Conservation (phyloP, 805 yeast genomes). For the Candida xiaguanensis region DNA sequence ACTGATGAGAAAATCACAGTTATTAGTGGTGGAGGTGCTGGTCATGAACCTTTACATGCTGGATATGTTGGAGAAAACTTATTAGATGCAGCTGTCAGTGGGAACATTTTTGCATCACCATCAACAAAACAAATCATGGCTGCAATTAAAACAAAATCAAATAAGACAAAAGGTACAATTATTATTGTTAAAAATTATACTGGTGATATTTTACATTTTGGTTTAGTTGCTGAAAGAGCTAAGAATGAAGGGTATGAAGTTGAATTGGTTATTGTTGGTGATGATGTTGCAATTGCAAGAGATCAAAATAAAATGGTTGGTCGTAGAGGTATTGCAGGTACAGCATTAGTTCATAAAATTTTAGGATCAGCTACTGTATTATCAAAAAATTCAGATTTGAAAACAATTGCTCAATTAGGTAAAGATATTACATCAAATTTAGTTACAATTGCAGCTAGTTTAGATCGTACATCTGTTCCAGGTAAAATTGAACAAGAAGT, state of each 20-base stretch:
- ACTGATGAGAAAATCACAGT: slow-evolving; percentile 58
- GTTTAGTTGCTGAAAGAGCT: slow-evolving; percentile 86
- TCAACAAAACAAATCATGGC: slow-evolving; percentile 82
- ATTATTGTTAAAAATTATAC: slow-evolving; percentile 89
- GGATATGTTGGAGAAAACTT: slow-evolving; percentile 86
- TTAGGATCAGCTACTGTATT: slow-evolving; percentile 59
- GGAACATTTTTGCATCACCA: slow-evolving; percentile 92
- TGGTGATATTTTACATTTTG: slow-evolving; percentile 91
- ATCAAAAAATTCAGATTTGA: slow-evolving; percentile 25
- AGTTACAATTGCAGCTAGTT: slow-evolving; percentile 85
- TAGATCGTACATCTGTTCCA: slow-evolving; percentile 89
- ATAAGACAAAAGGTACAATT: slow-evolving; percentile 59
- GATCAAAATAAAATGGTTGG: slow-evolving; percentile 89
- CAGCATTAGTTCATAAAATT: slow-evolving; percentile 79
- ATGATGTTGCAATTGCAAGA: slow-evolving; percentile 93
- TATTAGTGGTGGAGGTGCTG: slow-evolving; percentile 91
- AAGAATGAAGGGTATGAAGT: slow-evolving; percentile 70
- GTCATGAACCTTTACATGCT: slow-evolving; percentile 93
- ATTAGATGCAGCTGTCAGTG: slow-evolving; percentile 84
- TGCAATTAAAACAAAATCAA: slow-evolving; percentile 57
- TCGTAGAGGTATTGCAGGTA: slow-evolving; percentile 91
- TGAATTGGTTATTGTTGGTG: slow-evolving; percentile 76
- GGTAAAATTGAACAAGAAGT: slow-evolving; percentile 49
- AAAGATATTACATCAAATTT: slow-evolving; percentile 55
- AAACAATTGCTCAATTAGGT: slow-evolving; percentile 57